Percentiles rank a stretch among this genome's conserved stretches.
These are phyloP conservation scores for Metschnikowia kofuensis DNA, from an alignment of 805 yeast species.

Conservation along the genomic window DNA sequence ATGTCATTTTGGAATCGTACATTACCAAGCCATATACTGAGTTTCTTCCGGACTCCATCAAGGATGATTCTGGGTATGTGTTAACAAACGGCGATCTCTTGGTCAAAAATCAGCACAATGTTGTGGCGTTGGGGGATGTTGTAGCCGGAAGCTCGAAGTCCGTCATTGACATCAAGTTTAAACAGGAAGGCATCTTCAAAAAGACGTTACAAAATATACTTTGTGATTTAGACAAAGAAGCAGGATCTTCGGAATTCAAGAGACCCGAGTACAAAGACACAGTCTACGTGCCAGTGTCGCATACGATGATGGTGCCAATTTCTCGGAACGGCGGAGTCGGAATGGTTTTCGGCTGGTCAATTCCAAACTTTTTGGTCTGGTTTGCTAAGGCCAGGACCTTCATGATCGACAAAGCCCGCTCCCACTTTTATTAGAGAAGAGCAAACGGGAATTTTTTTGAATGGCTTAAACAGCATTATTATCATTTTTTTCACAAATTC, in stretches of 20 bases:
- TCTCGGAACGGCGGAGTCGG: conserved; percentile 37
- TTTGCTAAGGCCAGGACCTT: conserved; percentile 27
- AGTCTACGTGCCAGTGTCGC: conserved; percentile 3
- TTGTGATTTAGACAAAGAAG: neutral
- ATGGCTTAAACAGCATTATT: too few species aligned
- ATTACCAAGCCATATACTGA: conserved; percentile 30
- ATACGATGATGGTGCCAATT: conserved; percentile 29
- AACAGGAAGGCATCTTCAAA: conserved; percentile 20
- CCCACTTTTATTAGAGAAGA: conserved; percentile 4
- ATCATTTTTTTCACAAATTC: too few species aligned
- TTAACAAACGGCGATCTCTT: conserved; percentile 25
- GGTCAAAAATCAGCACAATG: conserved; percentile 24
- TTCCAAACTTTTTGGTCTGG: conserved; percentile 30
- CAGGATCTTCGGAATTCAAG: neutral
- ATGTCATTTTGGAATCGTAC: conserved; percentile 28
- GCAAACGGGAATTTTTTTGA: neutral
- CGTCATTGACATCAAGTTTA: conserved; percentile 24
- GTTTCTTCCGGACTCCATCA: conserved; percentile 24
- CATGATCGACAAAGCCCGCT: conserved; percentile 23
- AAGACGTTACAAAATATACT: conserved; percentile 3
- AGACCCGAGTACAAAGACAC: neutral
- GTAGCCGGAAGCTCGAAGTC: conserved; percentile 21
- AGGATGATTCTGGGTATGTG: conserved; percentile 29
- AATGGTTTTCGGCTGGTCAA: conserved; percentile 23
- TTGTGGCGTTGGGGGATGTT: conserved; percentile 37